These are phyloP conservation scores for Populus euphratica DNA, from an alignment of 345 rosid genomes.

Conservation along the genomic window DNA sequence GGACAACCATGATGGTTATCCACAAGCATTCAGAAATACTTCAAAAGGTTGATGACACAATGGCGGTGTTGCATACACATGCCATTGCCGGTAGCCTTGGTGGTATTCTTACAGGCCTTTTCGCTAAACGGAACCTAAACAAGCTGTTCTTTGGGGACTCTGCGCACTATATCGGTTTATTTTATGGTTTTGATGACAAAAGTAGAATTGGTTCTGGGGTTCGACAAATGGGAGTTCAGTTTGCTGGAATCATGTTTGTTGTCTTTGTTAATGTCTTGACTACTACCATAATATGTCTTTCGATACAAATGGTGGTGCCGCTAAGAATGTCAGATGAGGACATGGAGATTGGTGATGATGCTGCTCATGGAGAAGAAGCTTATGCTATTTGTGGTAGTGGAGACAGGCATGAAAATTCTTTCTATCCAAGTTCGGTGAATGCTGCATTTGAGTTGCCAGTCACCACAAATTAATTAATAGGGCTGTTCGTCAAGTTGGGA, in stretches of 20 bases:
- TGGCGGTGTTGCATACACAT: slow-evolving; percentile 51
- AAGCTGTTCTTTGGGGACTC: slow-evolving; percentile 7
- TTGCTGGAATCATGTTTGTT: slow-evolving; percentile 25
- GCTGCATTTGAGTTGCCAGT: slow-evolving; percentile 13
- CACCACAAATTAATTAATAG: neutral
- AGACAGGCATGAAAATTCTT: slow-evolving; percentile 27
- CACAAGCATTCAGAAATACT: slow-evolving; percentile 39
- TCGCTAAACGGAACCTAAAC: slow-evolving; percentile 40
- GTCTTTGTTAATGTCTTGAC: slow-evolving; percentile 25
- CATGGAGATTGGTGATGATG: slow-evolving; percentile 46
- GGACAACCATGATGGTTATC: slow-evolving; percentile 54
- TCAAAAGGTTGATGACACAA: slow-evolving; percentile 49
- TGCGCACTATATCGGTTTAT: slow-evolving; percentile 30
- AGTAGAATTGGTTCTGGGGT: slow-evolving; percentile 20
- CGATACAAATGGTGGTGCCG: slow-evolving; percentile 28
- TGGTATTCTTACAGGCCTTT: slow-evolving; percentile 39
- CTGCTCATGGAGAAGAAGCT: slow-evolving; percentile 44
- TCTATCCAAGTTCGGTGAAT: neutral
- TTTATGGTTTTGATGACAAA: slow-evolving; percentile 35
- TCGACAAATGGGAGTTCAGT: slow-evolving; percentile 40
- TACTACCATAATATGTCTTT: slow-evolving; percentile 36
- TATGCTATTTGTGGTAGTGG: slow-evolving; percentile 35
- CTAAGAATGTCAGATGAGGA: slow-evolving; percentile 44
- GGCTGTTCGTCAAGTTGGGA: neutral
- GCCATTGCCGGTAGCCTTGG: slow-evolving; percentile 49